phyloP scores from a whole-genome alignment of 106 monocot genomes.

The Acorus calamus region DNA sequence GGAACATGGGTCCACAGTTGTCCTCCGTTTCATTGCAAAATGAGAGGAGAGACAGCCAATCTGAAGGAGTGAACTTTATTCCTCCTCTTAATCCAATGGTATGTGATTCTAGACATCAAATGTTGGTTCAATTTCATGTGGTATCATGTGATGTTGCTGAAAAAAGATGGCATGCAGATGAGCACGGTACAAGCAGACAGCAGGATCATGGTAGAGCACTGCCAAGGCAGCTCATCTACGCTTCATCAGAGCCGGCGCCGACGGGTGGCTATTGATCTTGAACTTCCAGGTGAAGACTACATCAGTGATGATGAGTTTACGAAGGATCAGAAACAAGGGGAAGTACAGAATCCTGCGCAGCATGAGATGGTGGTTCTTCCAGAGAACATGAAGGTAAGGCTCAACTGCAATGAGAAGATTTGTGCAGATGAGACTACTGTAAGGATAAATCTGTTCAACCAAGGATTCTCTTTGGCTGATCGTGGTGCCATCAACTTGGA shows the following conservation, averaged over 20 bases:
- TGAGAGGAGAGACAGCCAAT: too few relatives aligned
- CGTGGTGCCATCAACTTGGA: slow-evolving; percentile 32
- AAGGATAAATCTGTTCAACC: not conserved
- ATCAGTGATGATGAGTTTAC: slow-evolving; percentile 2
- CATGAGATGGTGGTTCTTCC: not conserved
- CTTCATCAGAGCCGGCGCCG: too few relatives aligned
- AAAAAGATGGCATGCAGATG: too few relatives aligned
- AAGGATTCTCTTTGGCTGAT: not conserved
- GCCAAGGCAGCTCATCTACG: too few relatives aligned
- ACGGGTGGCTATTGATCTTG: slow-evolving; percentile 4
- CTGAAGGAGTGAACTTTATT: too few relatives aligned
- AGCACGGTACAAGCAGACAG: too few relatives aligned
- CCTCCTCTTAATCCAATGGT: too few relatives aligned
- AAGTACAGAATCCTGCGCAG: not conserved
- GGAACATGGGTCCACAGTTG: slow-evolving; percentile 1
- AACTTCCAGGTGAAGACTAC: not conserved
- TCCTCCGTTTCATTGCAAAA: not conserved
- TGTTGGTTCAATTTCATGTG: too few relatives aligned
- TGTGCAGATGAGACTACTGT: not conserved
- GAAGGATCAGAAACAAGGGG: not conserved
- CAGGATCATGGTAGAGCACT: too few relatives aligned
- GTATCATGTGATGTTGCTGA: too few relatives aligned
- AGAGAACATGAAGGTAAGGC: not conserved
- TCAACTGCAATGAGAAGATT: not conserved
- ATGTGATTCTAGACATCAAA: too few relatives aligned